phyloP scores from a whole-genome alignment of 768 basidiomycete genomes.

The Lactarius deliciosus region DNA sequence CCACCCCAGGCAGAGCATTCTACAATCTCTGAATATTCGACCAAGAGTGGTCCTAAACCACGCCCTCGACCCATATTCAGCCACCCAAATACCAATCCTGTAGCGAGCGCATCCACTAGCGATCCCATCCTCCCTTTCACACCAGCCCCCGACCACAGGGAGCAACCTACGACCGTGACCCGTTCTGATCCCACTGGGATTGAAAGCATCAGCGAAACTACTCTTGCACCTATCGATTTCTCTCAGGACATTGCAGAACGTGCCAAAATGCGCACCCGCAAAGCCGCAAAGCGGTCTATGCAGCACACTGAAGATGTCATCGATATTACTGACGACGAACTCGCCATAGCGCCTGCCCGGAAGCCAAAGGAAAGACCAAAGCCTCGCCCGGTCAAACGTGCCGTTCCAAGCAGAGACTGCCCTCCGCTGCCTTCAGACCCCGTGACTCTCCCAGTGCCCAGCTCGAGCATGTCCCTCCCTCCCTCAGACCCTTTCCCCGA shows the following conservation, averaged over 20 bases:
- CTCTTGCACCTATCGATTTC: slow-evolving; percentile 18
- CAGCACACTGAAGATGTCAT: slow-evolving; percentile 31
- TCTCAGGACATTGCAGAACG: slow-evolving; percentile 37
- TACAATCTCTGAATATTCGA: slow-evolving; percentile 21
- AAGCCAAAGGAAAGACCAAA: slow-evolving; percentile 21
- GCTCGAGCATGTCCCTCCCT: slow-evolving; percentile 34
- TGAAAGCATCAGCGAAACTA: neutral
- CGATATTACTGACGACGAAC: slow-evolving; percentile 36
- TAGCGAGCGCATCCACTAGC: slow-evolving; percentile 14
- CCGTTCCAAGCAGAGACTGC: slow-evolving; percentile 21
- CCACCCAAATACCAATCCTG: slow-evolving; percentile 2
- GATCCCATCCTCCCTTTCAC: slow-evolving; percentile 21
- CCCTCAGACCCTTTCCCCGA: slow-evolving; percentile 32
- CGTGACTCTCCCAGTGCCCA: slow-evolving; percentile 31
- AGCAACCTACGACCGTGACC: slow-evolving; percentile 1
- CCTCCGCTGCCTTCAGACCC: slow-evolving; percentile 24
- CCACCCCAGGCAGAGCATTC: slow-evolving; percentile 9
- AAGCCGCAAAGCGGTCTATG: slow-evolving; percentile 24
- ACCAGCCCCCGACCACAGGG: slow-evolving; percentile 9
- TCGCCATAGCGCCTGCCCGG: slow-evolving; percentile 27
- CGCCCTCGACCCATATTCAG: slow-evolving; percentile 27
- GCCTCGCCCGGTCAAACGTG: slow-evolving; percentile 24
- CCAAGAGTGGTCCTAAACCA: slow-evolving; percentile 12
- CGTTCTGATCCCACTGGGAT: slow-evolving; percentile 6
- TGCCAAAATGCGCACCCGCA: slow-evolving; percentile 36